Evolutionary conservation across 768 basidiomycete genomes (phyloP).

Genomic region (Mycena epipterygia): DNA sequence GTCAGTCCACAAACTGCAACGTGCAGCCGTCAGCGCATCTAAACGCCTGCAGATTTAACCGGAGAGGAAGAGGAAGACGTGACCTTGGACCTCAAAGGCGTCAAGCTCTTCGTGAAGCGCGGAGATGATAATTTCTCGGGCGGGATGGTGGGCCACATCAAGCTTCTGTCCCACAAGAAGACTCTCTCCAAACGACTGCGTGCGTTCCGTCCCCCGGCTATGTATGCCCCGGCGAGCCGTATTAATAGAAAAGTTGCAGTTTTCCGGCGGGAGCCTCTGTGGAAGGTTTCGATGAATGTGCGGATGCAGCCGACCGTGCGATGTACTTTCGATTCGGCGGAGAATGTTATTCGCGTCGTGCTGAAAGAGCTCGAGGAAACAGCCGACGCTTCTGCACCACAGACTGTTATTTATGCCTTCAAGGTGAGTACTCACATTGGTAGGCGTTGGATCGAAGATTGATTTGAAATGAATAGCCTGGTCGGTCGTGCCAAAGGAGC

Average conservation of each 20-base stretch:
- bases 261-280: conserved; percentile 78
- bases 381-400: conserved; percentile 44
- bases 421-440: conserved; percentile 59
- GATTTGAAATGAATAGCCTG: conserved; percentile 51
- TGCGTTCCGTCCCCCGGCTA: conserved; percentile 56
- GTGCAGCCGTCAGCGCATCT: conserved; percentile 45
- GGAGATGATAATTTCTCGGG: conserved; percentile 69
- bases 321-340: conserved; percentile 69
- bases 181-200: conserved; percentile 61
- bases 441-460: not conserved
- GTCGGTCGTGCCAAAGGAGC: conserved; percentile 62
- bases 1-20: conserved; percentile 42
- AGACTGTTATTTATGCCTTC: conserved; percentile 73
- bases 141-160: conserved; percentile 72
- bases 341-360: conserved; percentile 67
- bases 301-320: conserved; percentile 67
- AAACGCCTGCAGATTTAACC: conserved; percentile 59
- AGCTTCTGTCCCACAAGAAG: conserved; percentile 63
- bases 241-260: conserved; percentile 52
- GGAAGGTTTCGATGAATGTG: conserved; percentile 79
- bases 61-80: conserved; percentile 78
- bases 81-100: conserved; percentile 69
- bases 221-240: not conserved
- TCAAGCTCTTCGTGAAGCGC: conserved; percentile 71
- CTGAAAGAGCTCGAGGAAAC: conserved; percentile 59